A percentile compares a stretch with the other conserved stretches of the same genome.
These are phyloP conservation scores for Vaccinium corymbosum DNA, from an alignment of 148 eudicot species.

Conservation along the genomic window DNA sequence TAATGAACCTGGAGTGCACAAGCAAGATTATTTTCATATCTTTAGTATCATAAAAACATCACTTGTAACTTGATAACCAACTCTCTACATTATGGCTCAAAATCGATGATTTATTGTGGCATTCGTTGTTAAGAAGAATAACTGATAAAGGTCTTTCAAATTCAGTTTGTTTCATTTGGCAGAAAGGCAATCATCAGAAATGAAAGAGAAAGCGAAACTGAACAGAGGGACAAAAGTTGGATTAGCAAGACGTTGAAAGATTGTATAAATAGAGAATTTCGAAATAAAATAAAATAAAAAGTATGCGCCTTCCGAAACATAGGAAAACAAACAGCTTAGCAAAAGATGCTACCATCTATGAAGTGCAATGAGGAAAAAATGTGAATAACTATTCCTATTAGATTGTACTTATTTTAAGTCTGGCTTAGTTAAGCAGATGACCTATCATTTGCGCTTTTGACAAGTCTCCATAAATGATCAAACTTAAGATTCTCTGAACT, in stretches of 20 bases:
- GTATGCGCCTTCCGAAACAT: not conserved
- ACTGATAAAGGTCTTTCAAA: not conserved
- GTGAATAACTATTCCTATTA: not conserved
- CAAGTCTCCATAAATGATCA: not conserved
- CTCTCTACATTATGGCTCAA: slow-evolving; percentile 6
- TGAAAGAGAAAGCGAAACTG: not conserved
- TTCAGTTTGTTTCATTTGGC: not conserved
- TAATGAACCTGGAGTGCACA: slow-evolving; percentile 37
- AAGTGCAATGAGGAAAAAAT: slow-evolving; percentile 3
- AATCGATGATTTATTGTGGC: not conserved
- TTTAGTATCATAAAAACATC: not conserved
- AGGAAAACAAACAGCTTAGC: not conserved
- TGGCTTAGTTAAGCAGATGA: not conserved
- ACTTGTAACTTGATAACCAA: not conserved
- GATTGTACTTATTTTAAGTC: not conserved
- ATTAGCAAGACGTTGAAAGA: not conserved
- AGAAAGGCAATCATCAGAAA: not conserved
- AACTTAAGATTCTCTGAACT: not conserved
- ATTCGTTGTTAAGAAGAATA: not conserved
- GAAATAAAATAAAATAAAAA: too few species aligned
- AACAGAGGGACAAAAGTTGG: not conserved
- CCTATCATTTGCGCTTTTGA: not conserved
- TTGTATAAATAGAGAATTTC: not conserved
- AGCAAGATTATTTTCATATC: not conserved
- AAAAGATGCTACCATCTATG: not conserved